These are phyloP conservation scores for Citrus sp. DNA, from an alignment of 345 rosid genomes.

Conservation along the genomic window DNA sequence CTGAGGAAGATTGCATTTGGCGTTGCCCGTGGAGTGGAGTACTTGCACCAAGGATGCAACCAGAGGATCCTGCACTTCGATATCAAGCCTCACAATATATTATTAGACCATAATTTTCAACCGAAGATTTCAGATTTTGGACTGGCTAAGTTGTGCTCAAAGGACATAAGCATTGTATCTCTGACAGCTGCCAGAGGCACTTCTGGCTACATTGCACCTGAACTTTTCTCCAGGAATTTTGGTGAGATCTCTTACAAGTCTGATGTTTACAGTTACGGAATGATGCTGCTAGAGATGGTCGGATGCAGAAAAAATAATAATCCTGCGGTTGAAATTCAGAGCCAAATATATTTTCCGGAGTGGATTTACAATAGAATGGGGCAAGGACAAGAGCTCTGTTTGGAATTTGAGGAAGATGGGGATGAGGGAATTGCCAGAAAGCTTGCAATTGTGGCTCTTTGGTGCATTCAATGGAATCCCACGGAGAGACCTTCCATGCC, in stretches of 20 bases:
- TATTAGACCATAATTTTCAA: not conserved
- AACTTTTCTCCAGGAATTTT: not conserved
- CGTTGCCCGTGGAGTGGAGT: not conserved
- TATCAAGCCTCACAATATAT: not conserved
- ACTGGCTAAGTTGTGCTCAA: not conserved
- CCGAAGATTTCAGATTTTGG: not conserved
- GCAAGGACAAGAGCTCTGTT: not conserved
- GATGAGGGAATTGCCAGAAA: constrained; percentile 7
- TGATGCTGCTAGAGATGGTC: not conserved
- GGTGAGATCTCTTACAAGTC: not conserved
- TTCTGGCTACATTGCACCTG: not conserved
- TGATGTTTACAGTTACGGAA: not conserved
- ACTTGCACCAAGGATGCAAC: not conserved
- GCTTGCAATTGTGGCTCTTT: constrained; percentile 1
- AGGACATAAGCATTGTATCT: not conserved
- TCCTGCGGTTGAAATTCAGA: not conserved
- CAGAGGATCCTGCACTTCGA: not conserved
- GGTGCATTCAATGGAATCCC: constrained; percentile 1
- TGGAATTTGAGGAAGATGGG: not conserved
- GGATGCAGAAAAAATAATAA: not conserved
- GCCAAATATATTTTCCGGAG: not conserved
- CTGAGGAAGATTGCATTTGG: not conserved
- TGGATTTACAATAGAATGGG: not conserved
- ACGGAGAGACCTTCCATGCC: constrained; percentile 9
- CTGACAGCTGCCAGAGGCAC: not conserved